Conservation (phyloP, 2,329 filamentous ascomycete species). For the Alternaria novae-zelandiae region DNA sequence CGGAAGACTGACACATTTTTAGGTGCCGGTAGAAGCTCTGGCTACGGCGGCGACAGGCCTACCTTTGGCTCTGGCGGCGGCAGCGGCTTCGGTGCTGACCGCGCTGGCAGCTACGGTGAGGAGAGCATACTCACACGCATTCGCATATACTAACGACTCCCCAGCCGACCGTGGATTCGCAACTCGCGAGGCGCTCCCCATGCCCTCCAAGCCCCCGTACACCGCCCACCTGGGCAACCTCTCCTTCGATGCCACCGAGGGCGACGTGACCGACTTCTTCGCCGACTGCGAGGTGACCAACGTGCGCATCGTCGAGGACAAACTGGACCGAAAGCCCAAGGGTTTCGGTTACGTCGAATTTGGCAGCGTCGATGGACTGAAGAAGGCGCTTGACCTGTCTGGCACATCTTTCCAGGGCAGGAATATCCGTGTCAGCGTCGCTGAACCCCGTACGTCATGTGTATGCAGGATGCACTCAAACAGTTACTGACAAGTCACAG, state of each 20-base stretch:
- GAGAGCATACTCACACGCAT: not conserved
- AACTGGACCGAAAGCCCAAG: slow-evolving; percentile 90
- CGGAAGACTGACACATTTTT: slow-evolving; percentile 25
- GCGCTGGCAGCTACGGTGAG: slow-evolving; percentile 50
- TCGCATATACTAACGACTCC: slow-evolving; percentile 18
- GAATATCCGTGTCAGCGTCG: slow-evolving; percentile 90
- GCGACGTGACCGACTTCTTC: slow-evolving; percentile 86
- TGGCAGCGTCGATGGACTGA: slow-evolving; percentile 82
- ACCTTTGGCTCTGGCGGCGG: slow-evolving; percentile 51
- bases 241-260: slow-evolving; percentile 88
- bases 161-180: slow-evolving; percentile 42
- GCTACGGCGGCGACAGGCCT: slow-evolving; percentile 59
- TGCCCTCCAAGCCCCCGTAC: slow-evolving; percentile 91
- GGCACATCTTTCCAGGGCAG: slow-evolving; percentile 85
- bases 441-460: slow-evolving; percentile 85
- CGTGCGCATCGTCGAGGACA: slow-evolving; percentile 96
- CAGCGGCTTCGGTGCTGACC: slow-evolving; percentile 46
- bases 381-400: slow-evolving; percentile 85
- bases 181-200: slow-evolving; percentile 76
- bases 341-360: slow-evolving; percentile 99
- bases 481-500: slow-evolving; percentile 56
- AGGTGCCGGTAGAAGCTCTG: slow-evolving; percentile 50
- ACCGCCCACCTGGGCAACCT: slow-evolving; percentile 97
- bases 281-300: slow-evolving; percentile 82
- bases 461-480: not conserved